phyloP scores from a whole-genome alignment of 306 rosid species.

The Fragaria ananassa region DNA sequence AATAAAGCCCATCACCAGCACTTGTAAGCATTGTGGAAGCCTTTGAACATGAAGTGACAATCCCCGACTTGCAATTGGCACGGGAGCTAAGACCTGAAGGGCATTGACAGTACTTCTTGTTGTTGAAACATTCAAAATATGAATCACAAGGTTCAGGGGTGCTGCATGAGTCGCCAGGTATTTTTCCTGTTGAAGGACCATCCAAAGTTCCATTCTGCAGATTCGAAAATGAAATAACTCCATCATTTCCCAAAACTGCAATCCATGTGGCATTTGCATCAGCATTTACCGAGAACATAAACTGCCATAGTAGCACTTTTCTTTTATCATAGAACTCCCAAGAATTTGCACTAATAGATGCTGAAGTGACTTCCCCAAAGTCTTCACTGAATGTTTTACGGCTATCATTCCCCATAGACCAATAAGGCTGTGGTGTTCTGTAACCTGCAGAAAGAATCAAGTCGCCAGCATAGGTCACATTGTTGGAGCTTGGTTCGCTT shows the following conservation, averaged over 20 bases:
- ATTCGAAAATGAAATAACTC: conserved; percentile 62
- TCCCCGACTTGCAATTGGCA: conserved; percentile 52
- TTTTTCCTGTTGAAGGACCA: conserved; percentile 32
- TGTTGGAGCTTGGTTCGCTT: conserved; percentile 44
- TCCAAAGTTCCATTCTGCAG: conserved; percentile 34
- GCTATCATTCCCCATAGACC: conserved; percentile 66
- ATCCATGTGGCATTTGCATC: conserved; percentile 58
- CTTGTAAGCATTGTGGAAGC: conserved; percentile 34
- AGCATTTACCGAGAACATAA: conserved; percentile 34
- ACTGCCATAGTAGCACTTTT: conserved; percentile 64
- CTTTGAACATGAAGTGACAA: conserved; percentile 50
- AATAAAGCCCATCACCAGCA: conserved; percentile 52
- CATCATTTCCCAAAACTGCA: conserved; percentile 65
- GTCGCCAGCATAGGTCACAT: conserved; percentile 60
- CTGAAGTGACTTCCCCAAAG: conserved; percentile 40
- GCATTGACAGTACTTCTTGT: conserved; percentile 57
- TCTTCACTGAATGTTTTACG: conserved; percentile 46
- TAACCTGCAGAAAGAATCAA: conserved; percentile 61
- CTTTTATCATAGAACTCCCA: conserved; percentile 80
- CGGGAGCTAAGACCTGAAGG: conserved; percentile 61
- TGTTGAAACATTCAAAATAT: conserved; percentile 45
- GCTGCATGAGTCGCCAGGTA: conserved; percentile 61
- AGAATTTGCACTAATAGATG: conserved; percentile 53
- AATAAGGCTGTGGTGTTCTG: conserved; percentile 68
- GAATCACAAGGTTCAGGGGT: conserved; percentile 75